Percentiles rank a stretch among this genome's conserved stretches.
Conservation (phyloP, 148 eudicot genomes). For the Nepenthes gracilis region DNA sequence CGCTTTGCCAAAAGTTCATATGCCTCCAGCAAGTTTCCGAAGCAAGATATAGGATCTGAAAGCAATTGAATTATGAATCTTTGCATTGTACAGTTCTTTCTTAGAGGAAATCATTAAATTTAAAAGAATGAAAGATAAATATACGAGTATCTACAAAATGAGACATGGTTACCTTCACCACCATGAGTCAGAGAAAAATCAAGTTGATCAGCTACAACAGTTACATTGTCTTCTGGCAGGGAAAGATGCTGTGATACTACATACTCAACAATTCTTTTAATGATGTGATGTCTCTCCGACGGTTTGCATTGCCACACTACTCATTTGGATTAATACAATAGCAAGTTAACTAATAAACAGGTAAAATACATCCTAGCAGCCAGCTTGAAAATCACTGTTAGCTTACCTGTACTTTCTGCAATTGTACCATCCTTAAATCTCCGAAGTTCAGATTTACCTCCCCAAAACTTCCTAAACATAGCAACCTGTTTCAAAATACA, state of each 20-base stretch:
- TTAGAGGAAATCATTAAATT: background rate
- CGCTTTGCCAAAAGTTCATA: constrained; percentile 56
- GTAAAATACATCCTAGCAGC: constrained; percentile 3
- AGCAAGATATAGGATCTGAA: constrained; percentile 66
- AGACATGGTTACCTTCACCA: constrained; percentile 34
- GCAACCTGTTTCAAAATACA: constrained; percentile 28
- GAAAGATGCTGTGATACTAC: constrained; percentile 70
- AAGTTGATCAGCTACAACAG: constrained; percentile 64
- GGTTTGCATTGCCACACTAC: constrained; percentile 76
- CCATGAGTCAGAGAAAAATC: constrained; percentile 67
- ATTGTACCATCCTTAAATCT: constrained; percentile 77
- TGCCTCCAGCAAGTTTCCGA: constrained; percentile 46
- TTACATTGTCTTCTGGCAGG: constrained; percentile 39
- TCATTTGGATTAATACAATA: constrained; percentile 3
- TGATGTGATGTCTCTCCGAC: constrained; percentile 67
- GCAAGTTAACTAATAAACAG: constrained; percentile 8
- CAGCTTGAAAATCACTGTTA: background rate
- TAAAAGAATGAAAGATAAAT: background rate
- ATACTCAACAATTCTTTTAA: constrained; percentile 63
- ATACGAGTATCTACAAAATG: background rate
- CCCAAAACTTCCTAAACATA: constrained; percentile 84
- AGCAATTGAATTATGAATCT: background rate
- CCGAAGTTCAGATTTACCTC: constrained; percentile 68
- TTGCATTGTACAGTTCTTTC: background rate
- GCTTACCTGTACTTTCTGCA: constrained; percentile 74